phyloP scores from a whole-genome alignment of 75 land plant genomes.

The Sequoiadendron giganteum region DNA sequence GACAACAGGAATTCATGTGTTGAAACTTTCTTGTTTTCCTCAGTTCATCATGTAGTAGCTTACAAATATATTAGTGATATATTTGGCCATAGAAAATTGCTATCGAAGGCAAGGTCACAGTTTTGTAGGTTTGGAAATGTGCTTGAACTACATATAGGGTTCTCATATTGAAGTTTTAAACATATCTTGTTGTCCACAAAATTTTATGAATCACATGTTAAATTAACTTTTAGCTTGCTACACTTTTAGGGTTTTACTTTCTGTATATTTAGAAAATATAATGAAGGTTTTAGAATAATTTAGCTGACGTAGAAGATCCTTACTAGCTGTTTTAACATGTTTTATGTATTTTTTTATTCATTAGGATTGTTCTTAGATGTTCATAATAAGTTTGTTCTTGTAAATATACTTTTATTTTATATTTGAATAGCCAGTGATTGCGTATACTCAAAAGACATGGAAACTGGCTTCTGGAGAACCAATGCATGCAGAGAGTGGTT shows the following conservation, averaged over 20 bases:
- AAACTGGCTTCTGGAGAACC: slow-evolving; percentile 71
- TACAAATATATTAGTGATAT: neutral
- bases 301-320: neutral
- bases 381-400: neutral
- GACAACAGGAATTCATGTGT: neutral
- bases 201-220: neutral
- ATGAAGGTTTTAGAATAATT: neutral
- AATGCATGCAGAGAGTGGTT: slow-evolving; percentile 89
- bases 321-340: neutral
- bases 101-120: neutral
- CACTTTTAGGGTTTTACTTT: neutral
- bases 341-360: neutral
- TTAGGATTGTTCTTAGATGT: neutral
- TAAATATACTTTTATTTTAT: neutral
- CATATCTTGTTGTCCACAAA: neutral
- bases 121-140: neutral
- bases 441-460: slow-evolving; percentile 85
- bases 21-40: neutral
- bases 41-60: neutral
- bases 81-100: neutral
- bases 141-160: neutral
- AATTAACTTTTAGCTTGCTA: neutral
- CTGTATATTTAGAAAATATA: neutral
- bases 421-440: slow-evolving; percentile 60
- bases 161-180: neutral